Evolutionary conservation across 2,329 filamentous ascomycete genomes (phyloP).

Genomic region (Peltaster fructicola): DNA sequence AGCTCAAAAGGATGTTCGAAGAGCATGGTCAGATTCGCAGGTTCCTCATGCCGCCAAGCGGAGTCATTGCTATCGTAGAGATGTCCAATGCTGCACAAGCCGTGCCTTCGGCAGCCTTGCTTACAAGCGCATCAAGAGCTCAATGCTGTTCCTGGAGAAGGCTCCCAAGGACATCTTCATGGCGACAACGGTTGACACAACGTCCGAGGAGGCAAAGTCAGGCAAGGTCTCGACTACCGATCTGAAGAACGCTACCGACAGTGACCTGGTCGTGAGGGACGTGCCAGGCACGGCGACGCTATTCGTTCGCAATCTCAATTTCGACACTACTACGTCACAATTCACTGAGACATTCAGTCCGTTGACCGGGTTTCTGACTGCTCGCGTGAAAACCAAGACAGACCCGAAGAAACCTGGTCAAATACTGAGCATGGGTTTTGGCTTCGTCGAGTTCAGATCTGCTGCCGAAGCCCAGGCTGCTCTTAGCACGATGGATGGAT

Average conservation of each 20-base stretch:
- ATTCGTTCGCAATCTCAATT: slow-evolving; percentile 89
- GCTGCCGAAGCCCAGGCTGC: slow-evolving; percentile 66
- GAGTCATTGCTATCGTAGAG: slow-evolving; percentile 86
- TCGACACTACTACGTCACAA: slow-evolving; percentile 61
- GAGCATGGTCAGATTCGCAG: slow-evolving; percentile 66
- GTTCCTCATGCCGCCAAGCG: slow-evolving; percentile 80
- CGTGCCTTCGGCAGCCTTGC: slow-evolving; percentile 69
- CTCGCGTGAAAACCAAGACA: slow-evolving; percentile 78
- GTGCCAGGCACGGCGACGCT: slow-evolving; percentile 48
- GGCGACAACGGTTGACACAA: slow-evolving; percentile 8
- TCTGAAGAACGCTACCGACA: slow-evolving; percentile 38
- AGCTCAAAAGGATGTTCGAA: slow-evolving; percentile 66
- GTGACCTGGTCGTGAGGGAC: slow-evolving; percentile 35
- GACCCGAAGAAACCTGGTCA: slow-evolving; percentile 83
- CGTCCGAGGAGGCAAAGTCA: slow-evolving; percentile 16
- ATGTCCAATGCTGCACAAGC: slow-evolving; percentile 65
- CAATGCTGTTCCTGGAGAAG: slow-evolving; percentile 82
- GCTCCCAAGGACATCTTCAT: slow-evolving; percentile 69
- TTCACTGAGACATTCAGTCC: slow-evolving; percentile 63
- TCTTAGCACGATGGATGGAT: slow-evolving; percentile 69
- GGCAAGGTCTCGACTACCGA: slow-evolving; percentile 50
- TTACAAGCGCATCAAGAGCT: slow-evolving; percentile 81
- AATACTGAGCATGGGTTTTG: slow-evolving; percentile 90
- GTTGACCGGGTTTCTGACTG: slow-evolving; percentile 75
- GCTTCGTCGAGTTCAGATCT: slow-evolving; percentile 75